Base-by-base conservation (phyloP, 352 stramenopile genomes). In the Phytophthora foliorum region DNA sequence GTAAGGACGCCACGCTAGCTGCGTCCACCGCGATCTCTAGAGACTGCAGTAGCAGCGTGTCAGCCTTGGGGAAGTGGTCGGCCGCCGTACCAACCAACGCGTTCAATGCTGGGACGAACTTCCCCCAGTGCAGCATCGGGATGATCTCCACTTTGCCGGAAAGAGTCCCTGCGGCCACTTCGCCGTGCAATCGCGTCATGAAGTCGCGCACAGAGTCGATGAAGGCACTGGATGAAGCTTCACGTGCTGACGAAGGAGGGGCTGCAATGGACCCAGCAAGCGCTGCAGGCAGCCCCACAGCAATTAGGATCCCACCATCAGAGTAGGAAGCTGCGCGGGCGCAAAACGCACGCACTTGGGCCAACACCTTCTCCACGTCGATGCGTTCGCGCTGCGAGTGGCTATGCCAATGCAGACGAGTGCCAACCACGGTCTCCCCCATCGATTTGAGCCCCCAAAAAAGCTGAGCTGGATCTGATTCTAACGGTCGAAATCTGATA, bases 21-120 rank as follows among this genome's bases (percentile, higher is more conserved):
- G 69, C 63, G 10, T 80, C 58, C n/a, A 92, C 76, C 8, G 81
- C 56, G 4, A 98, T 90, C 79, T 99, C 97, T 7, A 98, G 82
- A 0, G 96, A 99, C 58, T 97, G 83, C 49, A 98, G 85, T 14
- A 98, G 49, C 22, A 98, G 76, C n/a, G 80, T 77, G 13, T 72
- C 69, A 11, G 78, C 69, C 25, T 63, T 27, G 1, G 81, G 85
- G 61, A 91, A 92, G 59, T 56, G 55, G n/a, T 80, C 82, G 4
- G 80, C 71, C 2, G 93, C 85, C n/a, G 85, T 92, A 3, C 60
- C 64, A 3, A 98, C 68, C 32, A 99, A 80, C 22, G 96, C 95
- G 74, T 99, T 99, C 19, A 99, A 72, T 13, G 96, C 96, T n/a
- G 96, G 94, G 34, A 98, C 85, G 60, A 99, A 99, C 56, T 91